Conservation (phyloP, 441 rosid species). For the Macaranga tanarius region DNA sequence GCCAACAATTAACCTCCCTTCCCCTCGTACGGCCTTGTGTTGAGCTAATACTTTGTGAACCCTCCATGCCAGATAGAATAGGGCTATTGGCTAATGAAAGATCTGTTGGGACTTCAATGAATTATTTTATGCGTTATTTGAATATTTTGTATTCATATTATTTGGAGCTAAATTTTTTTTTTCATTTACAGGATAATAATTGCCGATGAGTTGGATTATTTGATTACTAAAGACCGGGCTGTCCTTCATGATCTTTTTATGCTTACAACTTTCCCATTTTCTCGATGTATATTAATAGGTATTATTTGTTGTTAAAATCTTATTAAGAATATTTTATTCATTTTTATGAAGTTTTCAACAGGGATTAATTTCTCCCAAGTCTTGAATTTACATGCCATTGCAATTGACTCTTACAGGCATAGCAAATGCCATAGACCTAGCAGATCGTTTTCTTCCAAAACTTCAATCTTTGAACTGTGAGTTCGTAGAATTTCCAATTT, state of each 20-base stretch:
- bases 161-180: conserved; percentile 1
- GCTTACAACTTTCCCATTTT: conserved; percentile 81
- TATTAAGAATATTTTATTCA: neutral
- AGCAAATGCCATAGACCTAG: conserved; percentile 89
- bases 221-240: conserved; percentile 78
- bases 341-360: neutral
- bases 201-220: conserved; percentile 88
- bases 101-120: neutral
- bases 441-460: conserved; percentile 85
- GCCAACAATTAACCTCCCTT: neutral
- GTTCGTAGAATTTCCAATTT: conserved; percentile 20
- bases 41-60: neutral
- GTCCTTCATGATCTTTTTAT: conserved; percentile 91
- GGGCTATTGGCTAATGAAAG: neutral
- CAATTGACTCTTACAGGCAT: conserved; percentile 49
- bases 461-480: conserved; percentile 76
- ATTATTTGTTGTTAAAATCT: conserved; percentile 11
- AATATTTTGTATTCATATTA: neutral
- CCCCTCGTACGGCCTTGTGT: neutral
- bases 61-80: neutral
- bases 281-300: conserved; percentile 82
- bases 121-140: neutral
- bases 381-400: neutral
- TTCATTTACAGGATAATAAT: conserved; percentile 55
- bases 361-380: neutral